A percentile compares a stretch with the other conserved stretches of the same genome.
phyloP scores from a whole-genome alignment of 768 basidiomycete species.

The Psilocybe azurescens region DNA sequence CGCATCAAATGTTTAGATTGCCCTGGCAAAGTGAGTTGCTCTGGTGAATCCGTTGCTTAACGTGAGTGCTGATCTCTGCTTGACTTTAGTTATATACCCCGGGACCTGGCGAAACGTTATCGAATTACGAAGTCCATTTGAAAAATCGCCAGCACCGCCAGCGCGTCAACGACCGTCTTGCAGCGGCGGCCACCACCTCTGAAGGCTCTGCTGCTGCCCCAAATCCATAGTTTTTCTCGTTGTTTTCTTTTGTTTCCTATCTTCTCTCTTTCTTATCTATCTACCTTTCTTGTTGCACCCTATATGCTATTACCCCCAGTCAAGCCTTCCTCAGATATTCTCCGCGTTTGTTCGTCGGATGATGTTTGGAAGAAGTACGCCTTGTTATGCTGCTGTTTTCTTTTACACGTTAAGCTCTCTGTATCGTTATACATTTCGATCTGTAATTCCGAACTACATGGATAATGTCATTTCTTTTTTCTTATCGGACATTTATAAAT shows the following conservation, averaged over 20 bases:
- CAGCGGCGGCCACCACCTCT: slow-evolving; percentile 6
- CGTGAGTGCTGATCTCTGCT: slow-evolving; percentile 14
- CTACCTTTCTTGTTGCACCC: slow-evolving; percentile 2
- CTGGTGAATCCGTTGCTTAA: neutral
- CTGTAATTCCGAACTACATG: slow-evolving; percentile 31
- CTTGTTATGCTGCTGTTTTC: slow-evolving; percentile 24
- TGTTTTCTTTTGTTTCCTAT: neutral
- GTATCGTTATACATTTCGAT: slow-evolving; percentile 41
- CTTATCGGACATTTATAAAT: neutral
- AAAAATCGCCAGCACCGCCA: slow-evolving; percentile 83
- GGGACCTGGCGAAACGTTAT: slow-evolving; percentile 84
- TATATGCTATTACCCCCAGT: neutral
- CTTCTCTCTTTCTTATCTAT: neutral
- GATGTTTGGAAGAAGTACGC: slow-evolving; percentile 1
- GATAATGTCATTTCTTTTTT: slow-evolving; percentile 20
- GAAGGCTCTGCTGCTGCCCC: slow-evolving; percentile 5
- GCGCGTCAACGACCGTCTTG: slow-evolving; percentile 67
- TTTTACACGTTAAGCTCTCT: slow-evolving; percentile 31
- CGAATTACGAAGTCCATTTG: slow-evolving; percentile 93
- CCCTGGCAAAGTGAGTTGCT: slow-evolving; percentile 79
- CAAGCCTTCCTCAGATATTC: slow-evolving; percentile 4
- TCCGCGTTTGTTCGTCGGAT: neutral
- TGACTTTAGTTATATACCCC: slow-evolving; percentile 79
- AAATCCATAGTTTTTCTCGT: slow-evolving; percentile 3
- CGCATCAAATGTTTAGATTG: slow-evolving; percentile 91